A percentile compares a stretch with the other conserved stretches of the same genome.
Evolutionary conservation across 805 yeast species (phyloP).

Genomic region (Wickerhamiella sergipiensis): DNA sequence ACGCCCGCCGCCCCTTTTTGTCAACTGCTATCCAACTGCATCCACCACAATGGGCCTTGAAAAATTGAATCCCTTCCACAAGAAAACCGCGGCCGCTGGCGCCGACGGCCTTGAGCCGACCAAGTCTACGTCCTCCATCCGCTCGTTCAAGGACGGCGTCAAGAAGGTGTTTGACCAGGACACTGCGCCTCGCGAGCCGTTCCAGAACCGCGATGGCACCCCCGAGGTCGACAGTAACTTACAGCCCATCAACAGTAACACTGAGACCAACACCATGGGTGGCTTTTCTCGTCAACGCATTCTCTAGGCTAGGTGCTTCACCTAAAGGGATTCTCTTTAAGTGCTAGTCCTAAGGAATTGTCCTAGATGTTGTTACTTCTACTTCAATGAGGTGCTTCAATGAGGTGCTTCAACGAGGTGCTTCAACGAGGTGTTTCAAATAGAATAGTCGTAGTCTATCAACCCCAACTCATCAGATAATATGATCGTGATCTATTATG

Average conservation of each 20-base stretch:
- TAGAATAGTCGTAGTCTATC: no score
- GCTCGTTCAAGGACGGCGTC: constrained; percentile 10
- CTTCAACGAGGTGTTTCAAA: no score
- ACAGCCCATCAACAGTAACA: background rate
- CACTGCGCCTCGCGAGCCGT: constrained; percentile 6
- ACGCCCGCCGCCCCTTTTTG: background rate
- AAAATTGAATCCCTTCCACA: constrained; percentile 15
- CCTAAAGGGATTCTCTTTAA: no score
- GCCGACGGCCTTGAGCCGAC: constrained; percentile 8
- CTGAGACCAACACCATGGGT: background rate
- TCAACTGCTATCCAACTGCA: background rate
- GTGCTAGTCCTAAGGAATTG: no score
- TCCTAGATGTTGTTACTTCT: no score
- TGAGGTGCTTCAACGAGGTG: no score
- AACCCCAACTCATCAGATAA: no score
- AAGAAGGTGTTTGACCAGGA: constrained; percentile 9
- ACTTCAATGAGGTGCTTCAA: no score
- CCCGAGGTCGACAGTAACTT: background rate
- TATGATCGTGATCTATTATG: no score
- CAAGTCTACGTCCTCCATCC: constrained; percentile 11
- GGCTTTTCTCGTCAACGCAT: background rate
- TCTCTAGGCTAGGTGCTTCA: no score
- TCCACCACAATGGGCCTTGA: constrained; percentile 8
- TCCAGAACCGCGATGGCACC: constrained; percentile 2
- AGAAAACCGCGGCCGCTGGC: background rate